These are phyloP conservation scores for Apiospora sp. DNA, from an alignment of 2,329 filamentous ascomycete genomes.

Conservation along the genomic window DNA sequence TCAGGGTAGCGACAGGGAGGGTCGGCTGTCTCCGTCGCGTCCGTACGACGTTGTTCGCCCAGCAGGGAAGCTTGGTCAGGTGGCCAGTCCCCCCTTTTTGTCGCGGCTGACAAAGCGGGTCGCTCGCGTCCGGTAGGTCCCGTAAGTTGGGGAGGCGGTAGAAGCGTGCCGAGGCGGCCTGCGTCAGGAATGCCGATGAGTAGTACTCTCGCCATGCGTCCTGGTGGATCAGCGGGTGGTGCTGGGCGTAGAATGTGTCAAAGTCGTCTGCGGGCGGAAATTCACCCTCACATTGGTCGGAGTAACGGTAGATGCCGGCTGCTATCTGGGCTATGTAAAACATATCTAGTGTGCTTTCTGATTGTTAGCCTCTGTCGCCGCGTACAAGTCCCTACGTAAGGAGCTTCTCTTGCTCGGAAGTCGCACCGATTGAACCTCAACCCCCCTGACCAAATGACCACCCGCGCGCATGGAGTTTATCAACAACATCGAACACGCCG, in stretches of 20 bases:
- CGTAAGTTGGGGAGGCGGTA: slow-evolving; percentile 13
- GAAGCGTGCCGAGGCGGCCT: slow-evolving; percentile 18
- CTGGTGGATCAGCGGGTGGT: not conserved
- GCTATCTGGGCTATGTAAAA: slow-evolving; percentile 16
- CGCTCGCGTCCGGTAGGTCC: slow-evolving; percentile 17
- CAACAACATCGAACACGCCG: slow-evolving; percentile 11
- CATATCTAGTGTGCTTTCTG: not conserved
- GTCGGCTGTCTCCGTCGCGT: slow-evolving; percentile 10
- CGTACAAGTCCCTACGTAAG: not conserved
- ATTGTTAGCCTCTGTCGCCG: not conserved
- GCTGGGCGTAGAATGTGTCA: slow-evolving; percentile 6
- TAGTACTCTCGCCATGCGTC: slow-evolving; percentile 18
- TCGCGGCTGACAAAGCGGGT: not conserved
- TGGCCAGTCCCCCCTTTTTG: not conserved
- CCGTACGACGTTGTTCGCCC: slow-evolving; percentile 4
- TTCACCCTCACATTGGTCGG: not conserved
- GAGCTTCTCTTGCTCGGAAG: not conserved
- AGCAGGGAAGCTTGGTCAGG: slow-evolving; percentile 10
- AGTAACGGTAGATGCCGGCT: slow-evolving; percentile 15
- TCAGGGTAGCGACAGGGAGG: not conserved
- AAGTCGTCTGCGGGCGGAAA: slow-evolving; percentile 1
- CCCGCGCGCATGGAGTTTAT: slow-evolving; percentile 11
- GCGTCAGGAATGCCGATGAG: not conserved
- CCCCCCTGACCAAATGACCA: slow-evolving; percentile 15
- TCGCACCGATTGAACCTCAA: slow-evolving; percentile 5